A percentile compares a stretch with the other conserved stretches of the same genome.
These are phyloP conservation scores for Tulasnella calospora DNA, from an alignment of 768 basidiomycete genomes.

Conservation along the genomic window DNA sequence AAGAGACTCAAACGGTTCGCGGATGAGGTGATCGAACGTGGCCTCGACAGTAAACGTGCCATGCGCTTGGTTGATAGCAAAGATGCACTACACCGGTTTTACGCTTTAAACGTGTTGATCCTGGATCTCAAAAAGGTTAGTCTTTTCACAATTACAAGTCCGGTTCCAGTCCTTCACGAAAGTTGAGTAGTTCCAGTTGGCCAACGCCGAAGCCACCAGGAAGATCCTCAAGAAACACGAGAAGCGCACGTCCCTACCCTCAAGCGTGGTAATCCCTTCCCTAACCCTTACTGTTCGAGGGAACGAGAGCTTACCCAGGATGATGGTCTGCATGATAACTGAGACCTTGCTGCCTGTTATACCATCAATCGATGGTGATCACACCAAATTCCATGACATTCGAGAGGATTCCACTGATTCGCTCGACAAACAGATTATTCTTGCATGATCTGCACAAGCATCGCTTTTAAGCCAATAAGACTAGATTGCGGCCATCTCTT, in stretches of 20 bases:
- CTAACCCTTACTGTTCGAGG: conserved; percentile 34
- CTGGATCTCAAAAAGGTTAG: conserved; percentile 67
- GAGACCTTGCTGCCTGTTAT: conserved; percentile 76
- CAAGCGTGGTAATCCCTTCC: conserved; percentile 36
- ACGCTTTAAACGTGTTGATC: conserved; percentile 70
- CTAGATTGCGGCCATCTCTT: conserved; percentile 67
- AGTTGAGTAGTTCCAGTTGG: conserved; percentile 61
- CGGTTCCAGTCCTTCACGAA: neutral
- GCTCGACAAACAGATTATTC: conserved; percentile 52
- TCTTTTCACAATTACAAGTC: conserved; percentile 35
- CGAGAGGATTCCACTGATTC: conserved; percentile 31
- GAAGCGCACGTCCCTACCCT: conserved; percentile 72
- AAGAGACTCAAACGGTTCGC: conserved; percentile 58
- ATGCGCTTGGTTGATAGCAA: conserved; percentile 56
- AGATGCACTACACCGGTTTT: conserved; percentile 61
- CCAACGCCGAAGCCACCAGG: conserved; percentile 81
- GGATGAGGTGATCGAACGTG: conserved; percentile 51
- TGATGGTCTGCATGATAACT: conserved; percentile 76
- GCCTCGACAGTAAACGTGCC: conserved; percentile 49
- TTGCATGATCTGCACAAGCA: conserved; percentile 80
- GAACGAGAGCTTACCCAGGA: conserved; percentile 46
- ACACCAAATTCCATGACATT: neutral
- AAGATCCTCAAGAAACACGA: conserved; percentile 94
- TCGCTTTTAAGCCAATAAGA: conserved; percentile 90
- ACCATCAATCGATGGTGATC: conserved; percentile 58